These are phyloP conservation scores for Yarrowia divulgata DNA, from an alignment of 805 yeast species.

Conservation along the genomic window DNA sequence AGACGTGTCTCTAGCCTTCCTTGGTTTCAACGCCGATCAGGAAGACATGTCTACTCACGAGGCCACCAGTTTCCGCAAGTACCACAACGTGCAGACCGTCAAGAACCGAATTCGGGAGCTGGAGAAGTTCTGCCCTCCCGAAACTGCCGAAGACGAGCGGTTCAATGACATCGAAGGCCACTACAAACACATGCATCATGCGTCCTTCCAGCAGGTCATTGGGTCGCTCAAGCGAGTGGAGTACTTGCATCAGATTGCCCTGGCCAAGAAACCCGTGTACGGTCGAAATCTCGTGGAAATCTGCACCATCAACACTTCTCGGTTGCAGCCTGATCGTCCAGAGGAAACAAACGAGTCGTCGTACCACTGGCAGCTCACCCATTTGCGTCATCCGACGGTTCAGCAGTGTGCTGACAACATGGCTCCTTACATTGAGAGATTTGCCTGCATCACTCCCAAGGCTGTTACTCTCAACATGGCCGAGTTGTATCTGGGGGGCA, in stretches of 20 bases:
- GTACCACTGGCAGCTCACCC: constrained; percentile 33
- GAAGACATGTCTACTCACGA: constrained; percentile 55
- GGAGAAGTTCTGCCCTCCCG: constrained; percentile 38
- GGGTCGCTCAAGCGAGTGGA: constrained; percentile 24
- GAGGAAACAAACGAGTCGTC: constrained; percentile 26
- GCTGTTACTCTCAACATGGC: constrained; percentile 78
- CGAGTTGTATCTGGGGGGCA: constrained; percentile 45
- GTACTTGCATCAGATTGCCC: constrained; percentile 34
- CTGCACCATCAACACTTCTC: constrained; percentile 48
- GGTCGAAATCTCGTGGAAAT: constrained; percentile 64
- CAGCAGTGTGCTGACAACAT: constrained; percentile 53
- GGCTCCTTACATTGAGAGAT: constrained; percentile 58
- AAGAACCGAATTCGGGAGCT: constrained; percentile 41
- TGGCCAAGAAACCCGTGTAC: constrained; percentile 65
- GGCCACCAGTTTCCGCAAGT: constrained; percentile 32
- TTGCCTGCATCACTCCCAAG: constrained; percentile 85
- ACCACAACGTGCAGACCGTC: constrained; percentile 37
- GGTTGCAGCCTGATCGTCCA: constrained; percentile 27
- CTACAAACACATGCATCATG: constrained; percentile 62
- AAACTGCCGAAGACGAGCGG: constrained; percentile 44
- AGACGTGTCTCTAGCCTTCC: constrained; percentile 58
- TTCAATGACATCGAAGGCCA: constrained; percentile 55
- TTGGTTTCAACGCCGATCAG: constrained; percentile 59
- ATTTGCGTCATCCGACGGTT: constrained; percentile 17
- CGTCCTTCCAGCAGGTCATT: constrained; percentile 42